phyloP scores from a whole-genome alignment of 2,329 filamentous ascomycete species.

The Penicillium sp. region DNA sequence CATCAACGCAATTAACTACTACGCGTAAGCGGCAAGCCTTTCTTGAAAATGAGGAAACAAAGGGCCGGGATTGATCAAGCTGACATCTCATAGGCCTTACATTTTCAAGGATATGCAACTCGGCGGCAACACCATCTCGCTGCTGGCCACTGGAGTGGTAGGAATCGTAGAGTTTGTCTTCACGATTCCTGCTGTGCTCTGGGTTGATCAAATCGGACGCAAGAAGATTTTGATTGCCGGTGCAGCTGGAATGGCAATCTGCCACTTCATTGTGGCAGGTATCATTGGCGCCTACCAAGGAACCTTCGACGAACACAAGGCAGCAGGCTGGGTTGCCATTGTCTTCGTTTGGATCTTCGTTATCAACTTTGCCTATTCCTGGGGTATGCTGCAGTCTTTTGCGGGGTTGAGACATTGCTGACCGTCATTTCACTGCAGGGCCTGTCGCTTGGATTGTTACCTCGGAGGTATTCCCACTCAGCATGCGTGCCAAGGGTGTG shows the following conservation, averaged over 20 bases:
- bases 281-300: conserved; percentile 67
- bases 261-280: conserved; percentile 70
- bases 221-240: conserved; percentile 48
- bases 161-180: conserved; percentile 43
- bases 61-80: neutral
- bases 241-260: conserved; percentile 69
- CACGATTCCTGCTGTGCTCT: conserved; percentile 44
- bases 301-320: conserved; percentile 57
- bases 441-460: conserved; percentile 74
- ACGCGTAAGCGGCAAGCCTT: conserved; percentile 28
- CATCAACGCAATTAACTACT: conserved; percentile 48
- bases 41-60: neutral
- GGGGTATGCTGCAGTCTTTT: conserved; percentile 42
- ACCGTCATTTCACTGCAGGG: conserved; percentile 9
- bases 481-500: conserved; percentile 62
- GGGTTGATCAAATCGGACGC: conserved; percentile 44
- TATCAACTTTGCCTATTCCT: conserved; percentile 73
- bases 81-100: conserved; percentile 20
- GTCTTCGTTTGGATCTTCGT: conserved; percentile 67
- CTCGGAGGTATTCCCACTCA: conserved; percentile 72
- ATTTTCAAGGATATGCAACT: conserved; percentile 40
- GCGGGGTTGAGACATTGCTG: neutral
- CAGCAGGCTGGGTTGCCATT: conserved; percentile 70
- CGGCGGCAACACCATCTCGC: conserved; percentile 38
- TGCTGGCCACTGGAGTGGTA: conserved; percentile 43